Percentiles rank a stretch among this genome's conserved stretches.
These are phyloP conservation scores for Microbotryum saponariae DNA, from an alignment of 1,284 basidiomycete species.

Conservation along the genomic window DNA sequence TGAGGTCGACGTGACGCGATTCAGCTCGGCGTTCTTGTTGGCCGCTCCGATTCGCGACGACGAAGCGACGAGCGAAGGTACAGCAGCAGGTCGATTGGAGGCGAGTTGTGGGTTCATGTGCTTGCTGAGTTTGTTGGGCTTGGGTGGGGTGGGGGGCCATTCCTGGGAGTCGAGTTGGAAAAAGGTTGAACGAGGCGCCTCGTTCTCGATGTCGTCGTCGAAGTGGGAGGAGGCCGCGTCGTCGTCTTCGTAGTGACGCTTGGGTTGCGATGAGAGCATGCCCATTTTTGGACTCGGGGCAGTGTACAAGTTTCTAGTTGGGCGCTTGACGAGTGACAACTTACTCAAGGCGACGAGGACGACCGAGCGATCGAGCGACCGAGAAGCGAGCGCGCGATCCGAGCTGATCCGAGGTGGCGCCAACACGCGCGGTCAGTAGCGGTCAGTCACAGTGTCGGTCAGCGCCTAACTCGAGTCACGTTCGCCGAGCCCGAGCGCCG, in stretches of 20 bases:
- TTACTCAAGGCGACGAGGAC: no score
- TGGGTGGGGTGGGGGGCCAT: constrained; percentile 26
- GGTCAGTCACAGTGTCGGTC: no score
- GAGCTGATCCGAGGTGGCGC: no score
- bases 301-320: no score
- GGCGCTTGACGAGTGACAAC: no score
- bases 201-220: constrained; percentile 10
- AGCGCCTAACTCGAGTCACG: no score
- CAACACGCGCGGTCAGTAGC: no score
- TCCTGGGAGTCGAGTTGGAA: constrained; percentile 18
- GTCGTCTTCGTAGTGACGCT: constrained; percentile 22
- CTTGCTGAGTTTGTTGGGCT: neutral
- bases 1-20: neutral
- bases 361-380: no score
- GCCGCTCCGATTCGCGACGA: neutral
- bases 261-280: constrained; percentile 25
- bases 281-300: neutral
- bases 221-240: neutral
- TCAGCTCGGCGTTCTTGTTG: neutral
- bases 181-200: constrained; percentile 5
- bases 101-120: neutral
- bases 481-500: no score
- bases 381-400: no score
- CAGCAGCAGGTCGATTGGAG: neutral
- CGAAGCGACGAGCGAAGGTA: neutral